Evolutionary conservation across 768 basidiomycete genomes (phyloP).

Genomic region (Hygrophorus pudorinus): DNA sequence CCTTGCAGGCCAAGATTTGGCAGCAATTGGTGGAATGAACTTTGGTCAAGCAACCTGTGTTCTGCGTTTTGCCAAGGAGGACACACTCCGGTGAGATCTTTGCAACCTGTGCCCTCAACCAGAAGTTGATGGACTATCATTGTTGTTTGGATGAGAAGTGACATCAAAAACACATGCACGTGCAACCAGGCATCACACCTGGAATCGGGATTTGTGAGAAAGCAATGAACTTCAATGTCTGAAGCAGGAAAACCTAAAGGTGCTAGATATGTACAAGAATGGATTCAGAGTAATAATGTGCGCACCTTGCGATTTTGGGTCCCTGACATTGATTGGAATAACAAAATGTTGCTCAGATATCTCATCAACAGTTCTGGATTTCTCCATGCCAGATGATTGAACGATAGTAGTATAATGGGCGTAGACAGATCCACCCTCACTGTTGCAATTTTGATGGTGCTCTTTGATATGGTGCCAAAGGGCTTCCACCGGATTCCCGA

Average conservation of each 20-base stretch:
- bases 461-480: neutral
- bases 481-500: neutral
- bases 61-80: no score
- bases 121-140: no score
- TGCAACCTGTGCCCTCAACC: no score
- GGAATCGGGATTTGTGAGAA: neutral
- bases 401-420: slow-evolving; percentile 1
- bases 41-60: no score
- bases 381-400: slow-evolving; percentile 2
- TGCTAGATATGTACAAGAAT: neutral
- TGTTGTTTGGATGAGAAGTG: no score
- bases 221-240: slow-evolving; percentile 3
- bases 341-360: slow-evolving; percentile 1
- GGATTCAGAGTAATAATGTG: slow-evolving; percentile 1
- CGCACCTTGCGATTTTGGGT: neutral
- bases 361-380: slow-evolving; percentile 5
- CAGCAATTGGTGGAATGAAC: no score
- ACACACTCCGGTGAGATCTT: no score
- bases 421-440: neutral
- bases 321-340: slow-evolving; percentile 3
- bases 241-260: slow-evolving; percentile 7
- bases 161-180: neutral
- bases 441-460: neutral
- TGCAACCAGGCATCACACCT: neutral
- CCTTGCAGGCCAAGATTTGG: no score